Evolutionary conservation across 306 rosid species (phyloP).

Genomic region (Gastrolobium villosum): DNA sequence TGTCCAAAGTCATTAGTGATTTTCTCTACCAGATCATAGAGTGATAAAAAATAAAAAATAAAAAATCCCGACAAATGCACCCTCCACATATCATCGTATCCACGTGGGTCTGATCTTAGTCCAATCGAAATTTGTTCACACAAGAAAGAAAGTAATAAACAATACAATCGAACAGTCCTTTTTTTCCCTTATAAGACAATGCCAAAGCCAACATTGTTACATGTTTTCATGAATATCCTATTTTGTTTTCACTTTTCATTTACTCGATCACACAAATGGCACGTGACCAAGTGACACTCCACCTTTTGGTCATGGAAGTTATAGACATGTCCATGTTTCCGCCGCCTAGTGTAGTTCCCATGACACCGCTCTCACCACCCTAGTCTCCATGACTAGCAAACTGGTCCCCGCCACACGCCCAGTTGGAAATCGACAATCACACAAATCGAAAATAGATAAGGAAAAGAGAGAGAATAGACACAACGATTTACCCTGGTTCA

Average conservation of each 20-base stretch:
- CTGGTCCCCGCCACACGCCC: constrained; percentile 42
- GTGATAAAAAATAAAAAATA: too few species aligned
- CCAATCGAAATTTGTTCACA: constrained; percentile 36
- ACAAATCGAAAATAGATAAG: too few species aligned
- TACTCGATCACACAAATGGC: constrained; percentile 31
- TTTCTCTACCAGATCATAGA: neutral
- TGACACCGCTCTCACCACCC: constrained; percentile 40
- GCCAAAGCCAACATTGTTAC: constrained; percentile 3
- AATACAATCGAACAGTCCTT: neutral
- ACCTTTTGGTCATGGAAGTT: constrained; percentile 53
- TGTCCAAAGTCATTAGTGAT: constrained; percentile 29
- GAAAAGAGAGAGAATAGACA: too few species aligned
- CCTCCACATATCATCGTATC: constrained; percentile 33
- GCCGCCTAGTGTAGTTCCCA: constrained; percentile 57
- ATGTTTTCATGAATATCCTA: constrained; percentile 28
- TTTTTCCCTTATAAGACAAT: neutral
- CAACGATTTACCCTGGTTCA: too few species aligned
- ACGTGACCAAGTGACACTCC: constrained; percentile 49
- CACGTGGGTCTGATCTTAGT: constrained; percentile 41
- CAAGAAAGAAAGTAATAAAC: neutral
- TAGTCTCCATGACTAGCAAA: constrained; percentile 21
- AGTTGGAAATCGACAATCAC: too few species aligned
- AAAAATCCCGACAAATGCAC: constrained; percentile 17
- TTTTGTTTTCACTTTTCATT: constrained; percentile 2
- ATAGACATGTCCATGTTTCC: constrained; percentile 58